Conservation (phyloP, 257 asterid species). For the Petunia secreta region DNA sequence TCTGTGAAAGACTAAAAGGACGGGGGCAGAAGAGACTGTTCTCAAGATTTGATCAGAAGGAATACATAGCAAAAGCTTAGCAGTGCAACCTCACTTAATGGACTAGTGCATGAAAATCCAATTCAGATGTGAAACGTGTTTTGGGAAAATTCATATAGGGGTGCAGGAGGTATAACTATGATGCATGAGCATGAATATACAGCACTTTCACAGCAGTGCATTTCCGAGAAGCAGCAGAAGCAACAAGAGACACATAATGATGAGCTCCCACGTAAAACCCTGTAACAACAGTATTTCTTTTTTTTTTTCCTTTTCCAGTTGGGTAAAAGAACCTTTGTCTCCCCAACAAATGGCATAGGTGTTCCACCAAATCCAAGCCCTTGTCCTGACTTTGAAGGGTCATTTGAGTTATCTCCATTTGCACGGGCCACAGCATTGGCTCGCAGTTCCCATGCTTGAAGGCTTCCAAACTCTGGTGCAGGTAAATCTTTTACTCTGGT, state of each 20-base stretch:
- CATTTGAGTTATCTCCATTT: conserved; percentile 65
- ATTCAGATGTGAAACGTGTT: conserved; percentile 12
- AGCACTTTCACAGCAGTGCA: conserved; percentile 8
- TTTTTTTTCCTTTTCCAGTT: conserved; percentile 2
- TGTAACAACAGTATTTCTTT: conserved; percentile 5
- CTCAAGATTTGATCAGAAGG: background rate
- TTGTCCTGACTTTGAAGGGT: conserved; percentile 58
- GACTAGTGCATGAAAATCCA: conserved; percentile 31
- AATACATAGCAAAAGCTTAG: conserved; percentile 1
- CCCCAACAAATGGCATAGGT: conserved; percentile 92
- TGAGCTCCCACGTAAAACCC: background rate
- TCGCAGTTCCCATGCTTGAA: conserved; percentile 88
- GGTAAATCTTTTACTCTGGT: conserved; percentile 87
- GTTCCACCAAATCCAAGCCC: conserved; percentile 82
- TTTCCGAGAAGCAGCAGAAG: conserved; percentile 19
- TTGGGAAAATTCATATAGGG: conserved; percentile 4
- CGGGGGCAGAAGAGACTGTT: background rate
- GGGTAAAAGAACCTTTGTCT: conserved; percentile 66
- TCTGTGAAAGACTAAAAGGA: background rate
- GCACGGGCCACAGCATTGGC: conserved; percentile 70
- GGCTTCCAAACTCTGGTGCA: conserved; percentile 83
- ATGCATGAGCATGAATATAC: conserved; percentile 29
- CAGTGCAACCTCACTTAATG: background rate
- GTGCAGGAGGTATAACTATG: conserved; percentile 4
- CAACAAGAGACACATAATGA: conserved; percentile 20